Evolutionary conservation across 345 rosid species (phyloP), one percentile per base, ranked within the genome.

Genomic region (Clarkia xantiana): DNA sequence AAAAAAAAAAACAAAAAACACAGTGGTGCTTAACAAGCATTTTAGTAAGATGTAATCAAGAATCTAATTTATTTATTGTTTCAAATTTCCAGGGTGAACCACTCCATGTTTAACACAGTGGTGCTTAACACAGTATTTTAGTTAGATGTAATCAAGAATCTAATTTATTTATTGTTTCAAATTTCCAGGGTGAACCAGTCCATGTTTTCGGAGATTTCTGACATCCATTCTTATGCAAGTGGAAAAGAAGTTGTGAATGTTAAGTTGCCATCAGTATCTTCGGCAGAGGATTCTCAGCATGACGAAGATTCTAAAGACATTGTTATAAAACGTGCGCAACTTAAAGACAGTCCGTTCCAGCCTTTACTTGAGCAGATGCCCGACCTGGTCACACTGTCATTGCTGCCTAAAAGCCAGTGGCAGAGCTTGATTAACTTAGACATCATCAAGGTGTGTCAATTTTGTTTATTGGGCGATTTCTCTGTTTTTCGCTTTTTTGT

Each of bases 361-460:
- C 52, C 68, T 40, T 71, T 68, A 40, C 60, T 23, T 53, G 62
- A 72, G 52, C 90, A 78, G 68, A 87, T 84, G 49, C 99, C 96
- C 1, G 94, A 82, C 56, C 88, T 87, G 54, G 95, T 87, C 53
- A 91, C 95, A 44, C 82, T 87, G 29, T 91, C 95, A 29, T 55
- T 87, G 40, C 71, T 91, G 76, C 96, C 95, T 17, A 91, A 82
- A 64, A 82, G 86, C 77, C 96, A 91, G 55, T 91, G 96, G 99
- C 96, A 91, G 58, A 73, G 94, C 66, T 69, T 87, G 81, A 72
- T 91, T 70, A 91, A 84, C 77, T 73, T 91, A 64, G 96, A 87
- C 67, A 80, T 84, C 48, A 91, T 86, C 67, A 91, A 86, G 95
- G 98, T 91, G 15, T 43, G 45, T 43, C 18, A 49, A 52, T 57